Evolutionary conservation across 2,329 filamentous ascomycete species (phyloP), one percentile per base, ranked within the genome.

Genomic region (Fusarium lyarnte): DNA sequence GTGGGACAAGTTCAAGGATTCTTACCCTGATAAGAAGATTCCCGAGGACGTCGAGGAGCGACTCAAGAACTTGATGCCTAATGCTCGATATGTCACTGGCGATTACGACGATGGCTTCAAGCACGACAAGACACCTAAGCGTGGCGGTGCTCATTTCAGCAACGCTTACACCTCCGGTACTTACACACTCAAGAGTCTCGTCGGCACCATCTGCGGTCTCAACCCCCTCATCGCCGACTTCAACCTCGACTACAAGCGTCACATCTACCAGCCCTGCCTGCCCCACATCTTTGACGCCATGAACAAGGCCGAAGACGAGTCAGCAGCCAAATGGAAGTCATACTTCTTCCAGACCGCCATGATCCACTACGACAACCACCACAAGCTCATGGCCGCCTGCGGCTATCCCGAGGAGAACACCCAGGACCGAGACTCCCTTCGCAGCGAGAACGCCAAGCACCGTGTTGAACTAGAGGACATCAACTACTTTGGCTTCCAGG

Each of bases 241-340:
- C 62, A 85, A 85, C 43, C 76, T 79, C 39, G 84, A 85, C 58
- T 82, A 80, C 57, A 70, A 78, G 10, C 78, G 84, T 36, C 80
- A 84, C 54, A 78, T 85, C 42, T 85, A 85, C 64, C 82, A 85
- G 33, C 84, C 84, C 0, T 85, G 84, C 38, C 69, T 86, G 43
- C 81, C 84, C 8, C 84, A 82, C 6, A 72, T 82, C 17, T 75
- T 82, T 13, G 75, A 83, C 11, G 78, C 78, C 14, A 63, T 83
- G 58, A 82, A 82, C 68, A 57, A 69, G 9, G 57, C 79, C 2
- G 74, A 74, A 16, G 65, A 53, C 3, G 29, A 65, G 6, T 25
- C 66, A 1, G 59, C 64, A 11, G 49, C 55, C 6, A 77, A 75
- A 10, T 82, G 81, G 81, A 76, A 75, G n/a, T 79, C 79, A 1